A percentile compares a stretch with the other conserved stretches of the same genome.
Conservation (phyloP, 139 green algal genomes). For the Raphidocelis subcapitata region DNA sequence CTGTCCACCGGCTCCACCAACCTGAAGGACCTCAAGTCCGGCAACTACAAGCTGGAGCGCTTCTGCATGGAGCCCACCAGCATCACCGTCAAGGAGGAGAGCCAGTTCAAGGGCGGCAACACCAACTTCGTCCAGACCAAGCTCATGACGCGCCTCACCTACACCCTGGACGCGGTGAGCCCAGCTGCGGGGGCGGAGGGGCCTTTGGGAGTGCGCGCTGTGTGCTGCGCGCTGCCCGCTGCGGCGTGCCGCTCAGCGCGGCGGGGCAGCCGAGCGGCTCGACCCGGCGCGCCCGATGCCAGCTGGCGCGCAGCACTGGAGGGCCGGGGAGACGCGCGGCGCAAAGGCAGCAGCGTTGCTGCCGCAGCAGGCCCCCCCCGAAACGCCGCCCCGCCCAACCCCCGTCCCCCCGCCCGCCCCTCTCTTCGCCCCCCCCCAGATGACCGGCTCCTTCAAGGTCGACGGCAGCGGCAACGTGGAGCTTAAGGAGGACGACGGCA, state of each 20-base stretch:
- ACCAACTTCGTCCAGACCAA: slow-evolving; percentile 96
- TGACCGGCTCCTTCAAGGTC: slow-evolving; percentile 85
- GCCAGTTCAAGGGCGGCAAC: slow-evolving; percentile 79
- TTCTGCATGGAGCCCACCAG: slow-evolving; percentile 99
- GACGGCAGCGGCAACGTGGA: slow-evolving; percentile 80
- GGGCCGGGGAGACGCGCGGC: too few relatives aligned
- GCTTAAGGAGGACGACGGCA: slow-evolving; percentile 96
- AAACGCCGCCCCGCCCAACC: too few relatives aligned
- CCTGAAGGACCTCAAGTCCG: slow-evolving; percentile 83
- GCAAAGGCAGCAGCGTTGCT: too few relatives aligned
- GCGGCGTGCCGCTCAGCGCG: too few relatives aligned
- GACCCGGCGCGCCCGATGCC: too few relatives aligned
- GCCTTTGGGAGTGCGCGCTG: too few relatives aligned
- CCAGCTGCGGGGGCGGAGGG: too few relatives aligned
- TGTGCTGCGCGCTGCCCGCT: too few relatives aligned
- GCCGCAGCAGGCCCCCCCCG: too few relatives aligned
- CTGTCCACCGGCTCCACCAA: slow-evolving; percentile 74
- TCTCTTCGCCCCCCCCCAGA: slow-evolving; percentile 46
- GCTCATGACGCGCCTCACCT: slow-evolving; percentile 99
- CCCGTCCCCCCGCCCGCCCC: too few relatives aligned
- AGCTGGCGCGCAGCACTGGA: too few relatives aligned
- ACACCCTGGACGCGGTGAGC: slow-evolving; percentile 93
- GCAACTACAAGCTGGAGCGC: slow-evolving; percentile 92
- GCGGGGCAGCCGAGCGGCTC: too few relatives aligned
- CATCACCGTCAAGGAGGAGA: slow-evolving; percentile 92